phyloP scores from a whole-genome alignment of 345 rosid species.

The Ceriops zippeliana region DNA sequence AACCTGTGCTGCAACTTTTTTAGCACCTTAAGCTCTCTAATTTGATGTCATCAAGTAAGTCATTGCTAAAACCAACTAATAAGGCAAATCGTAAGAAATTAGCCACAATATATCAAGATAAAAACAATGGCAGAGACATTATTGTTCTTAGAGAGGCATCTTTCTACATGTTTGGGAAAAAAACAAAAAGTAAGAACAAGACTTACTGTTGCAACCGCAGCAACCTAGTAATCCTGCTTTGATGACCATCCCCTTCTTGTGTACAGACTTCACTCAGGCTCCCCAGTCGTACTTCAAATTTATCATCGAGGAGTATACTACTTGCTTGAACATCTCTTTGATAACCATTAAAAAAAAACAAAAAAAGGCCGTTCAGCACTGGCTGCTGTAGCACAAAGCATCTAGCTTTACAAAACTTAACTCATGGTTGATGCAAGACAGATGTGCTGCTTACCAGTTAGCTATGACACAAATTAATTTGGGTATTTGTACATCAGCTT shows the following conservation, averaged over 20 bases:
- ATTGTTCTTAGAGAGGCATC: no score
- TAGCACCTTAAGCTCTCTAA: not conserved
- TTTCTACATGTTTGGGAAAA: no score
- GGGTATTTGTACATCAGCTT: not conserved
- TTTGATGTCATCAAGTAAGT: not conserved
- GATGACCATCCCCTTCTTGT: constrained; percentile 85
- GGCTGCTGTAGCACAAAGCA: not conserved
- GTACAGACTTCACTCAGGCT: constrained; percentile 79
- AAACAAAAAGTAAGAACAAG: not conserved
- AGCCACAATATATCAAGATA: not conserved
- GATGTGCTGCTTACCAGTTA: not conserved
- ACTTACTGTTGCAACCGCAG: constrained; percentile 94
- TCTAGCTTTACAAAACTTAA: not conserved
- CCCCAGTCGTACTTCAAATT: constrained; percentile 93
- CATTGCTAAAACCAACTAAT: not conserved
- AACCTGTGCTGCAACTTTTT: not conserved
- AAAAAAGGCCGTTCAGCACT: constrained; percentile 26
- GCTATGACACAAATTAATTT: not conserved
- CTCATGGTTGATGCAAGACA: not conserved
- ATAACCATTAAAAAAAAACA: not conserved
- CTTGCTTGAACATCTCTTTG: constrained; percentile 98
- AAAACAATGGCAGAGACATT: not conserved
- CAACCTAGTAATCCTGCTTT: constrained; percentile 78
- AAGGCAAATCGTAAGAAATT: not conserved
- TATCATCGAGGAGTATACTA: constrained; percentile 97